A percentile compares a stretch with the other conserved stretches of the same genome.
phyloP scores from a whole-genome alignment of 495 filamentous ascomycete genomes.

The Paragyromitra xinjiangensis region DNA sequence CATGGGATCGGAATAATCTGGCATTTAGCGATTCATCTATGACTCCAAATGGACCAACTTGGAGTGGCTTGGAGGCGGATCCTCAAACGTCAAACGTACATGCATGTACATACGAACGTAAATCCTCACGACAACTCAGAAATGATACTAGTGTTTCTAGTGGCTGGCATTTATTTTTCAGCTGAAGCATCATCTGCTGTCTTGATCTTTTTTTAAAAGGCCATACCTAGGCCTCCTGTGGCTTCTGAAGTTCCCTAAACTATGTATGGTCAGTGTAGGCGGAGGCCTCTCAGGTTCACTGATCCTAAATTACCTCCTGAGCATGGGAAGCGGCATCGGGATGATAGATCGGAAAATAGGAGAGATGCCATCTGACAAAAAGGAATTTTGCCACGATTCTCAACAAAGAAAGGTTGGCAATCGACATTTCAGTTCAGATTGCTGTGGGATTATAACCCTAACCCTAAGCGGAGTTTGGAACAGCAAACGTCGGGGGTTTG shows the following conservation, averaged over 20 bases:
- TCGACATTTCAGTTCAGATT: background rate
- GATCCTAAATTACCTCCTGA: background rate
- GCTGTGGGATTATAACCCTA: slow-evolving; percentile 22
- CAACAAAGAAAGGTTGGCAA: background rate
- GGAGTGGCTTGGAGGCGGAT: slow-evolving; percentile 24
- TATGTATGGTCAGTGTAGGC: background rate
- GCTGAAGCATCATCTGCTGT: background rate
- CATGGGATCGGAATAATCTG: slow-evolving; percentile 51
- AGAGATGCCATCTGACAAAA: slow-evolving; percentile 20
- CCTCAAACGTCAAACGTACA: slow-evolving; percentile 50
- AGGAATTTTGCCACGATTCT: slow-evolving; percentile 13
- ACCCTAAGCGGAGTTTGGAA: background rate
- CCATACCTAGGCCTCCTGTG: too few relatives aligned
- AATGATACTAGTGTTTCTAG: slow-evolving; percentile 4
- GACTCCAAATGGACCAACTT: slow-evolving; percentile 26
- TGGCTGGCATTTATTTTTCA: slow-evolving; percentile 7
- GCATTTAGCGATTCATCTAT: slow-evolving; percentile 44
- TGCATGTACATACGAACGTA: slow-evolving; percentile 34
- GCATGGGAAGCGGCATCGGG: slow-evolving; percentile 1
- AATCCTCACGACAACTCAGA: slow-evolving; percentile 36
- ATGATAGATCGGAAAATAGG: background rate
- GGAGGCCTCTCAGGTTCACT: too few relatives aligned
- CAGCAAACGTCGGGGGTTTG: background rate
- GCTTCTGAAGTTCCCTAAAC: background rate
- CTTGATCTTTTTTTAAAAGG: background rate